These are phyloP conservation scores for Fusarium siculi DNA, from an alignment of 2,329 filamentous ascomycete species.

Conservation along the genomic window DNA sequence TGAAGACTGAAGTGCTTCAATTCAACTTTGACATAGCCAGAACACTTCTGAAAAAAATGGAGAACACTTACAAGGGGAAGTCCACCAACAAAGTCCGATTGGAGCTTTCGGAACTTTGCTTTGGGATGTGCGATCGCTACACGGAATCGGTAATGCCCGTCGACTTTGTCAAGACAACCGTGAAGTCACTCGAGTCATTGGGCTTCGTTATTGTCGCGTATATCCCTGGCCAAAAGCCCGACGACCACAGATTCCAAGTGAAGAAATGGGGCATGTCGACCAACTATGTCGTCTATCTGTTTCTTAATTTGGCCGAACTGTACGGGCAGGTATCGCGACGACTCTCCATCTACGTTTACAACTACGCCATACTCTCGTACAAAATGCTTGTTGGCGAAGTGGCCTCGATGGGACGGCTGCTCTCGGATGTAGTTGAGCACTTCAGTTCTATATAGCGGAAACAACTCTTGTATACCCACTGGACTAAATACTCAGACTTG, in stretches of 20 bases:
- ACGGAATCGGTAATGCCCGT: neutral
- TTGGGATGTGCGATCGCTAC: neutral
- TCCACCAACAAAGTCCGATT: neutral
- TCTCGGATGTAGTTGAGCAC: neutral
- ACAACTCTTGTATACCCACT: neutral
- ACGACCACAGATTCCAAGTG: neutral
- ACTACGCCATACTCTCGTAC: neutral
- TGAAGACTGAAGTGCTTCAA: neutral
- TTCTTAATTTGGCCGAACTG: neutral
- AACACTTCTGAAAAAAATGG: conserved; percentile 33
- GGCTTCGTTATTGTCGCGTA: conserved; percentile 4
- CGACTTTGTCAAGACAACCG: neutral
- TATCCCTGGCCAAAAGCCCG: neutral
- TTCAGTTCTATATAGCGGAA: neutral
- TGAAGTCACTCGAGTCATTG: conserved; percentile 9
- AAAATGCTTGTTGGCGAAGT: conserved; percentile 1
- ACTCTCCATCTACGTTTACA: neutral
- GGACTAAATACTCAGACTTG: neutral
- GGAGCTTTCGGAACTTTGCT: neutral
- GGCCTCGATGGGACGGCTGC: neutral
- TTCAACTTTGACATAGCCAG: conserved; percentile 5
- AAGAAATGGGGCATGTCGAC: neutral
- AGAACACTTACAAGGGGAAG: conserved; percentile 35
- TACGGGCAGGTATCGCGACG: neutral
- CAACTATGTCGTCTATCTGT: neutral